Conservation (phyloP, 345 rosid genomes). For the Carallia pectinifolia region DNA sequence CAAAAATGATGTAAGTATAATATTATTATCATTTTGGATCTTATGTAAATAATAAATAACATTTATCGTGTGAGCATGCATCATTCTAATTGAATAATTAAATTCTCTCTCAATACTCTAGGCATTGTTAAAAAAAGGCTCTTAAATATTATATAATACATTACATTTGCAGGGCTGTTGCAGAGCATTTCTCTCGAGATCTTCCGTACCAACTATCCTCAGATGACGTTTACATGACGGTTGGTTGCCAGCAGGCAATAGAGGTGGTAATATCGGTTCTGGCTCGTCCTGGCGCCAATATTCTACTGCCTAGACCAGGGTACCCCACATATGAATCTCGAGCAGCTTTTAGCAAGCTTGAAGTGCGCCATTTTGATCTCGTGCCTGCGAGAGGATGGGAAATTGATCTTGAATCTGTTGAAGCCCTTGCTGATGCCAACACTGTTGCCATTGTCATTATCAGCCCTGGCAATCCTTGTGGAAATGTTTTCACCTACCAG, state of each 20-base stretch:
- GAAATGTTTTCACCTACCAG: conserved; percentile 39
- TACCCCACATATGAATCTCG: conserved; percentile 29
- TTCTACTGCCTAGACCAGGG: conserved; percentile 37
- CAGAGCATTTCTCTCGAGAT: conserved; percentile 26
- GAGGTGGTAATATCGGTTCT: conserved; percentile 25
- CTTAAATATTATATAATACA: too few relatives aligned
- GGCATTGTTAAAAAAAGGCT: too few relatives aligned
- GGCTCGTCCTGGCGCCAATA: conserved; percentile 29
- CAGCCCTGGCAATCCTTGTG: conserved; percentile 59
- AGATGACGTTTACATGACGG: conserved; percentile 31
- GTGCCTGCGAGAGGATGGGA: conserved; percentile 40
- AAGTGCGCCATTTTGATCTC: conserved; percentile 36
- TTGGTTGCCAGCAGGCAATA: conserved; percentile 33
- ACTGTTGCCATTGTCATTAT: conserved; percentile 30
- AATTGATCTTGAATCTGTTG: conserved; percentile 28
- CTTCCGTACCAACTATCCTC: conserved; percentile 27
- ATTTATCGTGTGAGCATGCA: too few relatives aligned
- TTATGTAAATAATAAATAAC: too few relatives aligned
- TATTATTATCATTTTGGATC: too few relatives aligned
- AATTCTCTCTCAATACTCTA: too few relatives aligned
- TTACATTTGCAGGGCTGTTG: conserved; percentile 29
- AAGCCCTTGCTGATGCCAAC: conserved; percentile 29
- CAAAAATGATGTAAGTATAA: too few relatives aligned
- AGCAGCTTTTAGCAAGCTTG: conserved; percentile 13
- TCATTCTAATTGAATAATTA: too few relatives aligned